Evolutionary conservation across 2,329 filamentous ascomycete species (phyloP).

Genomic region (Neopestalotiopsis rosae): DNA sequence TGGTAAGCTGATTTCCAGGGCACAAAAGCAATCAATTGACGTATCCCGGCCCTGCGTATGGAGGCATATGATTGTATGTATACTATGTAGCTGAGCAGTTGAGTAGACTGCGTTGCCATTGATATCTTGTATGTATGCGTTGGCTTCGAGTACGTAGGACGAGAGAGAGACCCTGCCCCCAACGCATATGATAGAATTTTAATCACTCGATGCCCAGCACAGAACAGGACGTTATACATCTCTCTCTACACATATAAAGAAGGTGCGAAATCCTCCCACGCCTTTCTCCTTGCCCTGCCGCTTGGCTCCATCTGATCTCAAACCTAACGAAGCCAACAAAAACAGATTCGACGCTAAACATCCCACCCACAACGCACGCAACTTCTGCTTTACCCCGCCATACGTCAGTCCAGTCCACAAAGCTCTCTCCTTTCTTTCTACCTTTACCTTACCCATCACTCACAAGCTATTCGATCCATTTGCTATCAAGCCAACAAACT

Average conservation of each 20-base stretch:
- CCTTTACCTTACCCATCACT: neutral
- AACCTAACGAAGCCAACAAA: neutral
- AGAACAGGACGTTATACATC: neutral
- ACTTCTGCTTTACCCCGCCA: conserved; percentile 16
- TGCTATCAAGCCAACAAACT: conserved; percentile 19
- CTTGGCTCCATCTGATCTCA: neutral
- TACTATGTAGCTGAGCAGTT: neutral
- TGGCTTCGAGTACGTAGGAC: neutral
- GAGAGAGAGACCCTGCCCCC: neutral
- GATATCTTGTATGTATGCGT: neutral
- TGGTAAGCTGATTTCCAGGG: neutral
- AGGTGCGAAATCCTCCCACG: neutral
- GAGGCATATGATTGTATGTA: neutral
- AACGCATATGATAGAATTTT: neutral
- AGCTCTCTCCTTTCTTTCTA: neutral
- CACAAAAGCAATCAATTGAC: neutral
- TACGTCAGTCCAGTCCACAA: conserved; percentile 3
- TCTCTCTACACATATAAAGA: neutral
- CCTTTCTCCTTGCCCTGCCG: neutral
- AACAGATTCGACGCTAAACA: conserved; percentile 18
- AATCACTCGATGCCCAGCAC: no score
- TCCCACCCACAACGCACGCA: conserved; percentile 14
- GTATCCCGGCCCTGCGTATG: neutral
- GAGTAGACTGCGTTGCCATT: neutral
- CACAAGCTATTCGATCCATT: conserved; percentile 21